These are phyloP conservation scores for Primulina huaijiensis DNA, from an alignment of 257 asterid genomes.

Conservation along the genomic window DNA sequence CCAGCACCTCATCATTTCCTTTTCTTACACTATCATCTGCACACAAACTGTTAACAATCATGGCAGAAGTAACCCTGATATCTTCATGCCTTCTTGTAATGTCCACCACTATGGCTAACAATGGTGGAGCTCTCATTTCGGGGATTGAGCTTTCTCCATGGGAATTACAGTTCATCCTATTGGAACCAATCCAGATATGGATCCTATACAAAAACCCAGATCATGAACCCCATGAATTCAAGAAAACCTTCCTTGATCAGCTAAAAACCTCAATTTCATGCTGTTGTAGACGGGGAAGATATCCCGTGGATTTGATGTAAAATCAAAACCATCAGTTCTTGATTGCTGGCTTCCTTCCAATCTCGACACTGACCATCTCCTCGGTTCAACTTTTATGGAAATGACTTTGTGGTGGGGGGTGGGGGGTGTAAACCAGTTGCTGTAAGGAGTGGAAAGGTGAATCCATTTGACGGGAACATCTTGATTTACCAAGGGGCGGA, in stretches of 20 bases:
- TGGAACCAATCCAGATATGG: slow-evolving; percentile 29
- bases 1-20: too few relatives aligned
- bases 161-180: slow-evolving; percentile 31
- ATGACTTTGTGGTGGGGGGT: slow-evolving; percentile 37
- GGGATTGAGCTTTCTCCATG: slow-evolving; percentile 37
- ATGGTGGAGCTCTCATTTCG: neutral
- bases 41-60: too few relatives aligned
- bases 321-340: slow-evolving; percentile 27
- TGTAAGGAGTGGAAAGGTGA: slow-evolving; percentile 32
- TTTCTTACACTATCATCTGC: too few relatives aligned
- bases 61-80: too few relatives aligned
- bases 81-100: slow-evolving; percentile 27
- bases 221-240: neutral
- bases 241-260: slow-evolving; percentile 14
- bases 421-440: slow-evolving; percentile 36
- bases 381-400: slow-evolving; percentile 32
- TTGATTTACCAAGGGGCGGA: slow-evolving; percentile 36
- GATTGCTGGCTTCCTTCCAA: slow-evolving; percentile 27
- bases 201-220: neutral
- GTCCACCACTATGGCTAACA: neutral
- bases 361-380: neutral
- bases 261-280: slow-evolving; percentile 16
- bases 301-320: slow-evolving; percentile 16
- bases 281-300: slow-evolving; percentile 40
- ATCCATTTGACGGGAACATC: slow-evolving; percentile 43